Percentiles rank a stretch among this genome's conserved stretches.
These are phyloP conservation scores for slime mould (Dictyostelium discoideum) DNA, from an alignment of 78 protist genomes.

Conservation along the genomic window dicty_2.7 NC_007091.3:4501001-4501500, in stretches of 20 bases:
- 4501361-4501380: constrained; percentile 84
- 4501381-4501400: constrained; percentile 86
- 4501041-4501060: constrained; percentile 26
- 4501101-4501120: not conserved
- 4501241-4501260: constrained; percentile 75
- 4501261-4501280: constrained; percentile 52
- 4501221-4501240: constrained; percentile 77
- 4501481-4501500: constrained; percentile 79
- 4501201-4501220: constrained; percentile 36
- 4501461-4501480: constrained; percentile 72
- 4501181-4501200: constrained; percentile 68
- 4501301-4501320: constrained; percentile 77
- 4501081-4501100: constrained; percentile 10
- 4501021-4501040: constrained; percentile 42
- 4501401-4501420: constrained; percentile 77
- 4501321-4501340: constrained; percentile 46
- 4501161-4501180: constrained; percentile 45
- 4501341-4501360: constrained; percentile 63
- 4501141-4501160: not conserved
- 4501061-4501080: constrained; percentile 56
- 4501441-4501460: constrained; percentile 77
- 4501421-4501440: constrained; percentile 78
- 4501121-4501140: not conserved
- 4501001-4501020: constrained; percentile 63
- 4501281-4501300: constrained; percentile 60